These are phyloP conservation scores for Aureobasidium lini DNA, from an alignment of 2,329 filamentous ascomycete genomes.

Conservation along the genomic window DNA sequence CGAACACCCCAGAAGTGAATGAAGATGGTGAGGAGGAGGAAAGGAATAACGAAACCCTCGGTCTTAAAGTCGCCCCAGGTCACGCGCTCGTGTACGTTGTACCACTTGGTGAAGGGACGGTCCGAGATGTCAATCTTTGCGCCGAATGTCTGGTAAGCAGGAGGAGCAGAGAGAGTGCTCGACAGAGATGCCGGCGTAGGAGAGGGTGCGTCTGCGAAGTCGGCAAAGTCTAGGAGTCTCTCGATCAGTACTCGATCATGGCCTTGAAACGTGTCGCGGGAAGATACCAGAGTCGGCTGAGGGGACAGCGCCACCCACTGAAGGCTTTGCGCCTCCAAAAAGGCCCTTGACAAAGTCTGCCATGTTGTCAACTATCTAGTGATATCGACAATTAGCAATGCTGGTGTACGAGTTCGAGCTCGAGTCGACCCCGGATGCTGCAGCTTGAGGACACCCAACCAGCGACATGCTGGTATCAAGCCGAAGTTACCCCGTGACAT, in stretches of 20 bases:
- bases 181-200: conserved; percentile 47
- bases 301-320: conserved; percentile 35
- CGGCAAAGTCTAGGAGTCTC: conserved; percentile 68
- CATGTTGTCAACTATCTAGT: conserved; percentile 25
- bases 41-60: conserved; percentile 72
- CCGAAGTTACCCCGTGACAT: neutral
- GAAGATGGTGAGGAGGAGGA: conserved; percentile 66
- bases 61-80: conserved; percentile 75
- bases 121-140: conserved; percentile 35
- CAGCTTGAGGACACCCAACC: conserved; percentile 5
- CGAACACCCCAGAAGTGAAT: conserved; percentile 76
- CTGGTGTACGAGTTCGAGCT: neutral
- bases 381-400: neutral
- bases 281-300: conserved; percentile 57
- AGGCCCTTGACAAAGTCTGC: conserved; percentile 57
- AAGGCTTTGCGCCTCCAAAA: conserved; percentile 60
- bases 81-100: conserved; percentile 89
- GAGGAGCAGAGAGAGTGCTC: conserved; percentile 37
- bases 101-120: conserved; percentile 85
- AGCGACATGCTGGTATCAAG: neutral
- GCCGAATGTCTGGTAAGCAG: conserved; percentile 36
- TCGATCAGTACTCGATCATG: conserved; percentile 5
- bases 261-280: conserved; percentile 12
- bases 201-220: conserved; percentile 75
- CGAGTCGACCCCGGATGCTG: neutral